phyloP scores from a whole-genome alignment of 2,329 filamentous ascomycete species.

The Fragosphaeria purpurea region DNA sequence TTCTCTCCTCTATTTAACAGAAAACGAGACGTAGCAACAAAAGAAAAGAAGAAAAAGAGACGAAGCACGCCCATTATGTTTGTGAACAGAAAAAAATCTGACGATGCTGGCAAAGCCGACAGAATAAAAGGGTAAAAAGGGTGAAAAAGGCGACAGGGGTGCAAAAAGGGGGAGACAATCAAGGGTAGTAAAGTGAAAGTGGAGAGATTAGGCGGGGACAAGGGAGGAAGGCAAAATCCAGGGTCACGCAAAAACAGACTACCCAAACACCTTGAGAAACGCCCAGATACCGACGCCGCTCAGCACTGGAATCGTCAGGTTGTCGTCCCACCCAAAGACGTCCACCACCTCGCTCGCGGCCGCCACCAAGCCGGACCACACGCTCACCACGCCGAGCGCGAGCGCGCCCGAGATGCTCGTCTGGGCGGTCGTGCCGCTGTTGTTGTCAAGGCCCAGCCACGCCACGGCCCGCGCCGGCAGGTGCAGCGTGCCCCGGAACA shows the following conservation, averaged over 20 bases:
- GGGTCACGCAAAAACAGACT: constrained; percentile 13
- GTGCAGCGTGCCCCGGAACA: constrained; percentile 70
- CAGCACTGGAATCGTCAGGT: constrained; percentile 88
- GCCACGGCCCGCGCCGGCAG: constrained; percentile 53
- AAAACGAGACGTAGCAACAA: too few species aligned
- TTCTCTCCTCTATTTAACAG: too few species aligned
- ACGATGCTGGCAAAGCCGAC: too few species aligned
- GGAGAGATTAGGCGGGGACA: not conserved
- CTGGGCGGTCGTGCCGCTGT: constrained; percentile 29
- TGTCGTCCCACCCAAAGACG: constrained; percentile 91
- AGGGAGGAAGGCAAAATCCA: not conserved
- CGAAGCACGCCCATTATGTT: not conserved
- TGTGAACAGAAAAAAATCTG: too few species aligned
- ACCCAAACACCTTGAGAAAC: constrained; percentile 79
- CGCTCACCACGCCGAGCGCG: constrained; percentile 70
- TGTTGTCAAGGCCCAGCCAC: constrained; percentile 47
- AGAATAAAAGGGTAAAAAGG: too few species aligned
- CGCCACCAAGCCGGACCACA: constrained; percentile 82
- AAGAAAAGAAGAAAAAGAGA: not conserved
- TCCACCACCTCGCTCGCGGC: constrained; percentile 85
- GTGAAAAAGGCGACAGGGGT: not conserved
- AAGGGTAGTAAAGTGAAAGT: not conserved
- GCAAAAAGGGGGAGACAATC: not conserved
- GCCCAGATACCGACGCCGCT: constrained; percentile 84
- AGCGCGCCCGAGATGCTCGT: constrained; percentile 57